Conservation (phyloP, 2,329 filamentous ascomycete genomes). For the Alternaria gaisen region DNA sequence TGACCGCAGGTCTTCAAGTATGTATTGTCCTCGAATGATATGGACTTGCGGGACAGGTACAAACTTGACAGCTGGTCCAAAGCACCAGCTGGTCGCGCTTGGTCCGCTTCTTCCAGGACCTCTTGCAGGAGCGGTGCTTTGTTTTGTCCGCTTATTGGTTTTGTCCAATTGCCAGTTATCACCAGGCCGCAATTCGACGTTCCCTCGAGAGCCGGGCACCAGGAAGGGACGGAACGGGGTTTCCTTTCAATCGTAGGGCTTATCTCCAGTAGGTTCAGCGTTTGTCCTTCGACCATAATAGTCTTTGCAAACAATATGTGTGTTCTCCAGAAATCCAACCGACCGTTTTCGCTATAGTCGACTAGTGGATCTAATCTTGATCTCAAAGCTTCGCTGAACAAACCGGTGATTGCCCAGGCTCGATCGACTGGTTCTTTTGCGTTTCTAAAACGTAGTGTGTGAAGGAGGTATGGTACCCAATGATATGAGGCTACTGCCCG, state of each 20-base stretch:
- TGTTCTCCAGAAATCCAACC: not conserved
- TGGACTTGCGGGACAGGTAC: not conserved
- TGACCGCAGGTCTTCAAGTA: not conserved
- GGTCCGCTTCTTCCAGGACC: rapidly evolving
- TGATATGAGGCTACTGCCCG: rapidly evolving
- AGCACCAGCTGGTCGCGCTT: rapidly evolving
- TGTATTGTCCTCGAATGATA: not conserved
- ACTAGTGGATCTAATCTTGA: not conserved
- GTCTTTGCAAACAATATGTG: not conserved
- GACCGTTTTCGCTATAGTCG: not conserved
- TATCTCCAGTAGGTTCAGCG: not conserved
- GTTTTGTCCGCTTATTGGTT: rapidly evolving
- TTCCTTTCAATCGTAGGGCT: not conserved
- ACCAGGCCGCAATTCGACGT: rapidly evolving
- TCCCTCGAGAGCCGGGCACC: not conserved
- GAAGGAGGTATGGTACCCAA: not conserved
- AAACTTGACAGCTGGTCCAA: rapidly evolving
- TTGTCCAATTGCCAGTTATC: rapidly evolving
- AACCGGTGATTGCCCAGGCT: not conserved
- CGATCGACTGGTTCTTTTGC: not conserved
- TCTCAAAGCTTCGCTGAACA: not conserved
- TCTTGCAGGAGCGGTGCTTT: rapidly evolving
- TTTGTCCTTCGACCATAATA: not conserved
- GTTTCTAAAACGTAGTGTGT: not conserved
- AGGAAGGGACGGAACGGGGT: not conserved